Conservation (phyloP, 208 protist species). For the Histomonas meleagridis region DNA sequence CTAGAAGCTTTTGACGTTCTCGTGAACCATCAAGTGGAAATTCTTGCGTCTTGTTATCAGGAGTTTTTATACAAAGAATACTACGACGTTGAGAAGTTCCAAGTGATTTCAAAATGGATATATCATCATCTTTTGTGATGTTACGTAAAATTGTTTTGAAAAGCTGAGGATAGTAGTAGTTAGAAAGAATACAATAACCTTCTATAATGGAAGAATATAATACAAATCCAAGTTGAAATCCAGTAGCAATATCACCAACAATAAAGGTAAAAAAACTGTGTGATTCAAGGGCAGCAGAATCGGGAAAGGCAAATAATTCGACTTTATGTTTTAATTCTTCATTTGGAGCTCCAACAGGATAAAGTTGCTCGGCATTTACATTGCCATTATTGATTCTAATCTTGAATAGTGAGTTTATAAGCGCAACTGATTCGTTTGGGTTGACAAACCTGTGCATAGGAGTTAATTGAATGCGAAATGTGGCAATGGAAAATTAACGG, state of each 20-base stretch:
- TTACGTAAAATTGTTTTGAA: neutral
- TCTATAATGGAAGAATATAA: neutral
- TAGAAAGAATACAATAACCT: neutral
- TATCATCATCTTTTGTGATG: too few species aligned
- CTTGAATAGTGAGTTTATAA: too few species aligned
- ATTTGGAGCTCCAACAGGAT: neutral
- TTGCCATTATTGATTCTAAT: too few species aligned
- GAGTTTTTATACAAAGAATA: too few species aligned
- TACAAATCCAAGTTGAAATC: neutral
- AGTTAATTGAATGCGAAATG: too few species aligned
- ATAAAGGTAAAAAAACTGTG: slow-evolving; percentile 1
- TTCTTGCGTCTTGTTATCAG: too few species aligned
- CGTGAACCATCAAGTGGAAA: neutral
- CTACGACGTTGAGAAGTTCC: too few species aligned
- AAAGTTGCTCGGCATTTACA: neutral
- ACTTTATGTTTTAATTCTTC: neutral
- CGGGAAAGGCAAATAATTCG: neutral
- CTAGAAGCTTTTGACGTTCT: neutral
- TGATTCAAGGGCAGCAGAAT: neutral
- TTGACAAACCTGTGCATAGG: too few species aligned
- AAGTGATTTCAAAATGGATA: too few species aligned
- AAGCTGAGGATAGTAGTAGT: neutral
- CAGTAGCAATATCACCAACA: neutral
- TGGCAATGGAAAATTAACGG: too few species aligned
- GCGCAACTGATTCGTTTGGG: too few species aligned